Evolutionary conservation across 805 yeast species (phyloP).

Genomic region (Brettanomyces custersianus): DNA sequence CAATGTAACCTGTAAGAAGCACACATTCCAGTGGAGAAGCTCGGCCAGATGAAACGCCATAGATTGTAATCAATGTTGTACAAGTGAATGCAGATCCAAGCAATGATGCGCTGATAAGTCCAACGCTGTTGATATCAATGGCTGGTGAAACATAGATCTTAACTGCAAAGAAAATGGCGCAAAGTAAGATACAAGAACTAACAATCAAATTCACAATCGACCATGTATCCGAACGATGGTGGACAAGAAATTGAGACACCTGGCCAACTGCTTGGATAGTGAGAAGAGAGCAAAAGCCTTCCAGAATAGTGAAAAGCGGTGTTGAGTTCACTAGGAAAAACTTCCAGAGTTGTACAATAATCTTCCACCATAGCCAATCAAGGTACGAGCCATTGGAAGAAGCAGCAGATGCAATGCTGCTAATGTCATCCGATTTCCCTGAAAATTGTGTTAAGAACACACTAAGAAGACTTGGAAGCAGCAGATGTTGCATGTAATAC

Average conservation of each 20-base stretch:
- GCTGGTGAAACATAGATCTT: constrained; percentile 70
- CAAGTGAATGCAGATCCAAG: constrained; percentile 79
- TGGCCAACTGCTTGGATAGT: constrained; percentile 92
- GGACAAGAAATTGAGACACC: constrained; percentile 60
- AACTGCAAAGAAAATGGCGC: constrained; percentile 69
- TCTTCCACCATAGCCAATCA: constrained; percentile 27
- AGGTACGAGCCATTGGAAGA: constrained; percentile 2
- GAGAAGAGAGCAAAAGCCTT: constrained; percentile 86
- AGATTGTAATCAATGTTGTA: constrained; percentile 64
- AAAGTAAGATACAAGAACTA: constrained; percentile 68
- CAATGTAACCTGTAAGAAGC: constrained; percentile 79
- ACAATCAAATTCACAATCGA: constrained; percentile 62
- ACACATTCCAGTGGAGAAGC: constrained; percentile 93
- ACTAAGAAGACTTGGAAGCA: constrained; percentile 75
- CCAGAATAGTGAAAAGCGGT: constrained; percentile 79
- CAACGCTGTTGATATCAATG: constrained; percentile 50
- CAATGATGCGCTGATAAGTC: constrained; percentile 67
- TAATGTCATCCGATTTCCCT: constrained; percentile 18
- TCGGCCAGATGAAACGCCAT: constrained; percentile 72
- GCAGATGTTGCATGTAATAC: constrained; percentile 73
- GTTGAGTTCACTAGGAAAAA: constrained; percentile 68
- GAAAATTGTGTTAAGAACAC: constrained; percentile 51
- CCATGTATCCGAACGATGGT: constrained; percentile 64
- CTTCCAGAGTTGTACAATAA: constrained; percentile 59
- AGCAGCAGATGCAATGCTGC: not conserved